Conservation (phyloP, 1,139 yeast species). For the Suhomyces guaymorum region DNA sequence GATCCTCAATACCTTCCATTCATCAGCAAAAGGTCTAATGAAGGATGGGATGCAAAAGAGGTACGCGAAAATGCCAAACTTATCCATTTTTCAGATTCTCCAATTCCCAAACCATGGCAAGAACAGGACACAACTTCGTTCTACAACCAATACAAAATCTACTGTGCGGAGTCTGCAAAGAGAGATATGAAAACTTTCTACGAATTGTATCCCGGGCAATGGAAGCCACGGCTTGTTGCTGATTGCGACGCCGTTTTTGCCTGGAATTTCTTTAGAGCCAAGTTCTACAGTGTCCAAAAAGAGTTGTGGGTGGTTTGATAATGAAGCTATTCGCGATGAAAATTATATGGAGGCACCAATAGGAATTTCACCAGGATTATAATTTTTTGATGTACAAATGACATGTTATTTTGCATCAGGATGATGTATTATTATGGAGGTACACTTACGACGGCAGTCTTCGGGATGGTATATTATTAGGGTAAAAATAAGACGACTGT, state of each 20-base stretch:
- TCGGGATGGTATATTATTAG: no score
- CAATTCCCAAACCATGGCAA: constrained; percentile 52
- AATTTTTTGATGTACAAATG: no score
- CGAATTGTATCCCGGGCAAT: constrained; percentile 22
- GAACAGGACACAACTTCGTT: constrained; percentile 17
- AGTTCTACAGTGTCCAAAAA: constrained; percentile 11
- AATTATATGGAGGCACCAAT: no score
- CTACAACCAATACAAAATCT: constrained; percentile 30
- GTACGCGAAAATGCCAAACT: constrained; percentile 26
- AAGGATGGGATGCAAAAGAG: constrained; percentile 31
- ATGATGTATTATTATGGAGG: no score
- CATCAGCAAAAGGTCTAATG: constrained; percentile 20
- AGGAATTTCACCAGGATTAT: no score
- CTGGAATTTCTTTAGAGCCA: constrained; percentile 26
- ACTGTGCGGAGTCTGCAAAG: constrained; percentile 22
- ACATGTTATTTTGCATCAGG: no score
- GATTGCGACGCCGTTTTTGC: constrained; percentile 37
- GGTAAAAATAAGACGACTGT: no score
- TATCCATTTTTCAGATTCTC: constrained; percentile 47
- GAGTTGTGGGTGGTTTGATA: constrained; percentile 12
- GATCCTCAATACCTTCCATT: constrained; percentile 40
- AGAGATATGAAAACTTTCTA: constrained; percentile 17
- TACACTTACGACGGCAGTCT: no score
- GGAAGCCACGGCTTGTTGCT: constrained; percentile 30
- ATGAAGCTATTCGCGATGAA: no score